Evolutionary conservation across 257 asterid genomes (phyloP).

Genomic region (Solanum sitiens): DNA sequence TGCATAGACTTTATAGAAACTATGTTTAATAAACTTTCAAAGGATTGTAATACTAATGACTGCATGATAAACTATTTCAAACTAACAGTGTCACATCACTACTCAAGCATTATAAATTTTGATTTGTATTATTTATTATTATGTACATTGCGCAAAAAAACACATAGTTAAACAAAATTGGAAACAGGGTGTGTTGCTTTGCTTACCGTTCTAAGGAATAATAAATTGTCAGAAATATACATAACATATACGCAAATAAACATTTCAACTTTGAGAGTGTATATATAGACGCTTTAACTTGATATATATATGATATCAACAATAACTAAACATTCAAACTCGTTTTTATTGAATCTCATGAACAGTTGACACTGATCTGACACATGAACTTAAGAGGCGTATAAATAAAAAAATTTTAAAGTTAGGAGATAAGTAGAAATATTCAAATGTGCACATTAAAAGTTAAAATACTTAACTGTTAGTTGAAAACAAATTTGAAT

Average conservation of each 20-base stretch:
- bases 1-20: not conserved
- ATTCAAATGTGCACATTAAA: not conserved
- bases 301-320: no score
- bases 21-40: not conserved
- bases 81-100: not conserved
- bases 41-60: not conserved
- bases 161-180: no score
- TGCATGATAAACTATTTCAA: not conserved
- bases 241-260: not conserved
- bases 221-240: not conserved
- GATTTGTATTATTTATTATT: not conserved
- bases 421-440: no score
- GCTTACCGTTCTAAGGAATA: not conserved
- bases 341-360: rapidly evolving
- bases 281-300: no score
- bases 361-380: not conserved
- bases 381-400: not conserved
- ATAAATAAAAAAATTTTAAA: no score
- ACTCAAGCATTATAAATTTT: not conserved
- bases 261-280: rapidly evolving
- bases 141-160: not conserved
- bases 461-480: not conserved
- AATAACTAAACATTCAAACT: rapidly evolving
- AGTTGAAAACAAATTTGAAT: not conserved
- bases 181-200: not conserved